Base-by-base conservation (phyloP, 768 basidiomycete species). In the Postia placenta region DNA sequence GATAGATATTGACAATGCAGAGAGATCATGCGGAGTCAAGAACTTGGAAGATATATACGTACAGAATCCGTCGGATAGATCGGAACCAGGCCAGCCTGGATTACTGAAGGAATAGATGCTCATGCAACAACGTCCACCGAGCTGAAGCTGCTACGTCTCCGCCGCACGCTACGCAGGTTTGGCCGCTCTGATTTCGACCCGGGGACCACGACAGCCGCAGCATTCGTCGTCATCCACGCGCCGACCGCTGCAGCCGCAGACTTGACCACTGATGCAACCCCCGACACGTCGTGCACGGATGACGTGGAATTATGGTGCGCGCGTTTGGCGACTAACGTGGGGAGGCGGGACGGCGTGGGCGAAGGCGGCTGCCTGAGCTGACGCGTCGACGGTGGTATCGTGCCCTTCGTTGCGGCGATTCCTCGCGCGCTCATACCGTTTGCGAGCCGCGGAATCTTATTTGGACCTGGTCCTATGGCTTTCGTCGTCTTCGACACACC, bases 121-220 rank as follows among this genome's bases (percentile, higher is more conserved):
- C 70, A 92, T 59, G 86, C 88, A 52, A 91, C 79, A 19, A 92
- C 83, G 63, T 92, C 90, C 3, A 86, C 89, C 48, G 83, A 74
- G 62, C 91, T 92, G 66, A 92, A 92, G 59, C 91, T 92, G 61
- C 90, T 92, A 51, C 90, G 74, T 60, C 90, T 71, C 53, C 87
- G 76, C 55, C 88, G 75, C 43, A 89, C 78, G 37, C 72, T 84
- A 45, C 90, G 75, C 52, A 90, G 68, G 1, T 83, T 81, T 6
- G 90, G 90, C 33, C 88, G 79, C 54, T 79, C 83, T 1, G 81
- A 74, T 64, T 87, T 91, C 33, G 81, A 78, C 14, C 77, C 79
- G 17, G 86, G 82, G 12, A 81, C 79, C 35, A 92, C 84, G 28
- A 90, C 81, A 2, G 81, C 78, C 47, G 74, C 75, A 1, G 74